Evolutionary conservation across 768 basidiomycete species (phyloP).

Genomic region (Rhizopogon rudus): DNA sequence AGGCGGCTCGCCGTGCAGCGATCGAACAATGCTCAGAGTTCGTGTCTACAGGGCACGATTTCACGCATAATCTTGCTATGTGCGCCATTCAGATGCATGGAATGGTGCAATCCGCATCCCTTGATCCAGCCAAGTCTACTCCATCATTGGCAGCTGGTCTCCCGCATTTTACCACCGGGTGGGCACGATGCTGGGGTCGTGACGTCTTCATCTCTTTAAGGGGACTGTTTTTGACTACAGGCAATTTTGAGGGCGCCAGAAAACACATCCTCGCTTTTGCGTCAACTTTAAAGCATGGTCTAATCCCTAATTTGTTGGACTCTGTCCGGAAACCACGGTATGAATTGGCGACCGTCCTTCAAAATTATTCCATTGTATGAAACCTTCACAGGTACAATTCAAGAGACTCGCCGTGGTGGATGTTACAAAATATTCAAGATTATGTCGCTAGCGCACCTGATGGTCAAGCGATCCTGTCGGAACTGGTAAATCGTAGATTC

Average conservation of each 20-base stretch:
- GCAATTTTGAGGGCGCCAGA: constrained; percentile 80
- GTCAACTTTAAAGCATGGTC: constrained; percentile 89
- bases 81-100: constrained; percentile 90
- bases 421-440: constrained; percentile 97
- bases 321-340: constrained; percentile 82
- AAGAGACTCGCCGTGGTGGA: constrained; percentile 99
- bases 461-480: constrained; percentile 74
- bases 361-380: neutral
- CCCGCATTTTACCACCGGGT: constrained; percentile 88
- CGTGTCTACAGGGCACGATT: constrained; percentile 75
- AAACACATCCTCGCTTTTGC: constrained; percentile 91
- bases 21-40: constrained; percentile 90
- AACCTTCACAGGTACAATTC: constrained; percentile 72
- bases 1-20: constrained; percentile 76
- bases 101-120: constrained; percentile 82
- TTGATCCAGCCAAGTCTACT: constrained; percentile 63
- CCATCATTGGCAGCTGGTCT: constrained; percentile 92
- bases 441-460: constrained; percentile 82
- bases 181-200: constrained; percentile 98
- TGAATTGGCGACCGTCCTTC: constrained; percentile 7
- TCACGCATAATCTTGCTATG: constrained; percentile 87
- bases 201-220: constrained; percentile 92
- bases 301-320: constrained; percentile 95
- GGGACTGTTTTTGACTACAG: constrained; percentile 91
- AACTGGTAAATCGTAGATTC: constrained; percentile 88